These are phyloP conservation scores for Ceriops zippeliana DNA, from an alignment of 345 rosid species.

Conservation along the genomic window DNA sequence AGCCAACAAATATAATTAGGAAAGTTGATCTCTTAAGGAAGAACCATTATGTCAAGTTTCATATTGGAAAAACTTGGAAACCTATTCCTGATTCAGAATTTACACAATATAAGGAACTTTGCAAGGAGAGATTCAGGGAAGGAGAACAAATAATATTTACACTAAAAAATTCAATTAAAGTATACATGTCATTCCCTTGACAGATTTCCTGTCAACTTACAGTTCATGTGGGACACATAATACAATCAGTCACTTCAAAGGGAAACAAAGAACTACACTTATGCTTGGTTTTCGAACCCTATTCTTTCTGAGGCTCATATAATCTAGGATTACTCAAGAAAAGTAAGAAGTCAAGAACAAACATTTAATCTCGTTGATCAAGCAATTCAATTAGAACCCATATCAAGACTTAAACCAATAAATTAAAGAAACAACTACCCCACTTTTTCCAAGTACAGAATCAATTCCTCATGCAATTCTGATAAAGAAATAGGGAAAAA, in stretches of 20 bases:
- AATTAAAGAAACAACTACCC: background rate
- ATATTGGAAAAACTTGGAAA: conserved; percentile 1
- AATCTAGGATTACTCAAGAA: conserved; percentile 55
- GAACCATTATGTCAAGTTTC: background rate
- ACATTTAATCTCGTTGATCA: background rate
- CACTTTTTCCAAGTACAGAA: too few species aligned
- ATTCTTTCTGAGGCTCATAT: conserved; percentile 56
- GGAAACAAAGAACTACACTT: conserved; percentile 43
- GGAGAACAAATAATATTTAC: too few species aligned
- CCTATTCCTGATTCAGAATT: too few species aligned
- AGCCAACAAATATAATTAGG: background rate
- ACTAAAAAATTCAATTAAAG: too few species aligned
- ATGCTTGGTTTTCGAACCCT: conserved; percentile 30
- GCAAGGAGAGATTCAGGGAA: too few species aligned
- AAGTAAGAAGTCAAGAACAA: conserved; percentile 59
- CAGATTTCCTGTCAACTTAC: too few species aligned
- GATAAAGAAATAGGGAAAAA: too few species aligned
- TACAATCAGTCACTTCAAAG: conserved; percentile 52
- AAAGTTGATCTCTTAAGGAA: background rate
- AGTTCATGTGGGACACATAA: too few species aligned
- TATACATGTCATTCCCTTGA: too few species aligned
- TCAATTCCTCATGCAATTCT: too few species aligned
- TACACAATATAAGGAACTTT: too few species aligned
- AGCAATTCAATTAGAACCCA: too few species aligned
- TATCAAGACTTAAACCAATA: background rate